Conservation (phyloP, 805 yeast genomes). For the Debaryomyces tyrocola region DNA sequence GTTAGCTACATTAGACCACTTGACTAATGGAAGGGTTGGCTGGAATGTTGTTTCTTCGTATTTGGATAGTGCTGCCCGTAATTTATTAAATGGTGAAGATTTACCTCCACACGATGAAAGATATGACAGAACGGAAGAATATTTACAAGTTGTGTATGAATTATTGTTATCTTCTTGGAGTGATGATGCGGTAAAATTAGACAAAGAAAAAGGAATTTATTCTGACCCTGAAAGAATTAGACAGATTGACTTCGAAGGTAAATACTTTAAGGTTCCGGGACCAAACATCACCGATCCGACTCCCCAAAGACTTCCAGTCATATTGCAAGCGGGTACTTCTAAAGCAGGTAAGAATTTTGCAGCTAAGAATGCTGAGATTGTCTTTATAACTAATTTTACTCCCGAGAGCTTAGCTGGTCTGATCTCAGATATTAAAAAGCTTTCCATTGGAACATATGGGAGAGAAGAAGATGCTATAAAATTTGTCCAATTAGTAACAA, state of each 20-base stretch:
- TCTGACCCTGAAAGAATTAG: slow-evolving; percentile 41
- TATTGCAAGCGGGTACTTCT: slow-evolving; percentile 47
- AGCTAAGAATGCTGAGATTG: slow-evolving; percentile 44
- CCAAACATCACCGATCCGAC: slow-evolving; percentile 44
- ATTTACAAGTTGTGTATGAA: slow-evolving; percentile 38
- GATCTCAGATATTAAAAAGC: slow-evolving; percentile 26
- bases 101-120: slow-evolving; percentile 42
- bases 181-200: slow-evolving; percentile 39
- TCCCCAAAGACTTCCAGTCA: slow-evolving; percentile 44
- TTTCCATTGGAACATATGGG: slow-evolving; percentile 32
- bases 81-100: slow-evolving; percentile 33
- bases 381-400: slow-evolving; percentile 37
- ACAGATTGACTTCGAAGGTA: slow-evolving; percentile 42
- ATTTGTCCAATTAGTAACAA: slow-evolving; percentile 35
- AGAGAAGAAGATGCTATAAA: slow-evolving; percentile 39
- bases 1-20: slow-evolving; percentile 44
- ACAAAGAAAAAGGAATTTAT: slow-evolving; percentile 26
- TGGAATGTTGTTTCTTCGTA: slow-evolving; percentile 51
- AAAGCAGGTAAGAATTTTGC: slow-evolving; percentile 41
- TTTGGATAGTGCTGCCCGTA: slow-evolving; percentile 42
- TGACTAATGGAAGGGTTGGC: slow-evolving; percentile 44
- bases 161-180: slow-evolving; percentile 44
- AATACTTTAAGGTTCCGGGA: slow-evolving; percentile 42
- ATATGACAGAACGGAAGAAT: slow-evolving; percentile 41
- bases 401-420: slow-evolving; percentile 28